A percentile compares a stretch with the other conserved stretches of the same genome.
These are phyloP conservation scores for Umbelopsis isabellina DNA, from an alignment of 192 early-diverging fungal genomes.

Conservation along the genomic window DNA sequence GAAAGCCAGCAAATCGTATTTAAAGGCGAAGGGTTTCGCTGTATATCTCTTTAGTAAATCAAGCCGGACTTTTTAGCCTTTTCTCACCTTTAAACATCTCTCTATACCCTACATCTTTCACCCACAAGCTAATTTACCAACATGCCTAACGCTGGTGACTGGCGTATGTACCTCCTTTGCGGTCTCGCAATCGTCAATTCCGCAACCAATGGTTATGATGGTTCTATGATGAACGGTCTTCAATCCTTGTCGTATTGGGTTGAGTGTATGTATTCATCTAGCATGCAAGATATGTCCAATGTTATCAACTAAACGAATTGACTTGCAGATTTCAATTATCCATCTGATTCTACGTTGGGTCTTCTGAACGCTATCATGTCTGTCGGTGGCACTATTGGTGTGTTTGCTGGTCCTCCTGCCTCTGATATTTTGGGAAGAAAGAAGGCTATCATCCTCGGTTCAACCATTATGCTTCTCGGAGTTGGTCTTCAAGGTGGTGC, in stretches of 20 bases:
- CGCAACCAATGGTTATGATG: conserved; percentile 24
- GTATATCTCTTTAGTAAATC: too few relatives aligned
- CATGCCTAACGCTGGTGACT: conserved; percentile 11
- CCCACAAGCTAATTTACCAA: neutral
- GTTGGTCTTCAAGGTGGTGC: conserved; percentile 23
- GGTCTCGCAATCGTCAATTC: conserved; percentile 21
- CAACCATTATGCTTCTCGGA: conserved; percentile 15
- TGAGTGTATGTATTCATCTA: neutral
- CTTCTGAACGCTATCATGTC: conserved; percentile 23
- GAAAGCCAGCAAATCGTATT: too few relatives aligned
- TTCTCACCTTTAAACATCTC: neutral
- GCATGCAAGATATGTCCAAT: neutral
- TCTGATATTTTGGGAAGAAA: conserved; percentile 22
- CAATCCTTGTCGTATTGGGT: neutral
- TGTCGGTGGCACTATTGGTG: conserved; percentile 27
- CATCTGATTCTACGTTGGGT: neutral
- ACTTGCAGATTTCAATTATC: conserved; percentile 1
- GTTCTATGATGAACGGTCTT: conserved; percentile 27
- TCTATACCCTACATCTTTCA: neutral
- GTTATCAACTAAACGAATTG: neutral
- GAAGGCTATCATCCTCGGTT: conserved; percentile 25
- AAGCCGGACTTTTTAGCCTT: neutral
- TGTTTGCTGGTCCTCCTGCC: conserved; percentile 23
- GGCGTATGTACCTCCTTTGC: conserved; percentile 15
- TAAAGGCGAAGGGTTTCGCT: too few relatives aligned